Evolutionary conservation across 257 asterid genomes (phyloP).

Genomic region (Craterostigma plantagineum): DNA sequence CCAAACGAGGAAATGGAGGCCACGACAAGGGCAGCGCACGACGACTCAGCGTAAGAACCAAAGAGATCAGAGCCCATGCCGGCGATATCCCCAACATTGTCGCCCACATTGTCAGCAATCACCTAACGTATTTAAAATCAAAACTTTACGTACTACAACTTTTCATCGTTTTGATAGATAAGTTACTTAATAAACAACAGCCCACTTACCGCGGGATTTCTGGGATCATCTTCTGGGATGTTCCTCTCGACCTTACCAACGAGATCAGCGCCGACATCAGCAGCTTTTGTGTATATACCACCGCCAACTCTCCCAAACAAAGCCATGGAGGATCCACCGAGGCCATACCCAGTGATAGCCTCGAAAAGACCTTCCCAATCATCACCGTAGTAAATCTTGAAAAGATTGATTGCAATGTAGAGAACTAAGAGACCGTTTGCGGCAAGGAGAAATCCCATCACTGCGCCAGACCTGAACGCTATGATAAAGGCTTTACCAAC

Average conservation of each 20-base stretch:
- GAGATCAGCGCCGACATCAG: conserved; percentile 47
- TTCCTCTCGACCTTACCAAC: conserved; percentile 40
- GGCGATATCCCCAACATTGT: conserved; percentile 70
- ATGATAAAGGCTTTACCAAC: conserved; percentile 50
- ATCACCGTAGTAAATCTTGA: conserved; percentile 71
- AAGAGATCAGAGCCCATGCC: conserved; percentile 40
- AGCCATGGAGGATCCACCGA: conserved; percentile 94
- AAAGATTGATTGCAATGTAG: conserved; percentile 52
- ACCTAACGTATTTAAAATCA: conserved; percentile 24
- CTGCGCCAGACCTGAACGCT: conserved; percentile 70
- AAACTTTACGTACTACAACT: conserved; percentile 1
- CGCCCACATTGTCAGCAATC: conserved; percentile 62
- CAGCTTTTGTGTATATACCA: conserved; percentile 70
- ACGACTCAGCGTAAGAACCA: conserved; percentile 27
- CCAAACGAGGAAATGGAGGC: conserved; percentile 35
- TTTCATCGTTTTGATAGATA: background rate
- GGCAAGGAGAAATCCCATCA: conserved; percentile 92
- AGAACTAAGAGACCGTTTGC: conserved; percentile 79
- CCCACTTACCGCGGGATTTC: conserved; percentile 39
- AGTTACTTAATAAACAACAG: background rate
- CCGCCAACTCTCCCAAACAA: conserved; percentile 91
- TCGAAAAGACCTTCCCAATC: conserved; percentile 92
- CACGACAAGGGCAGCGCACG: conserved; percentile 30
- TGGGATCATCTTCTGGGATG: conserved; percentile 49
- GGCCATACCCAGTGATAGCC: conserved; percentile 84